Conservation (phyloP, 31 red algal genomes). For the Asparagopsis taxiformis region DNA sequence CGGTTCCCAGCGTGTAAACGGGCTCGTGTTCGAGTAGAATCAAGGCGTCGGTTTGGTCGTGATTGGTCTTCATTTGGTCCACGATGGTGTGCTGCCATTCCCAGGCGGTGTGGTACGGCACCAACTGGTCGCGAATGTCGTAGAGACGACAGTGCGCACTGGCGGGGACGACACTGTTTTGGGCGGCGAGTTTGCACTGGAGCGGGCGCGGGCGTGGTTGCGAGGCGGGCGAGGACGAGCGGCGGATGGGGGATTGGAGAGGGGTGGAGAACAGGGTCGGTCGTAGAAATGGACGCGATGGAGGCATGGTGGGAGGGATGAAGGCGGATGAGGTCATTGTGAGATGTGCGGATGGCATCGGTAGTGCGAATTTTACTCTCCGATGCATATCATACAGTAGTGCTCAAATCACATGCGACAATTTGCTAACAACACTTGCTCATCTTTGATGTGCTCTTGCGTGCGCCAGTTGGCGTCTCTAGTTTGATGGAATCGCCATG, state of each 20-base stretch:
- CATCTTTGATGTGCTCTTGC: constrained; percentile 9
- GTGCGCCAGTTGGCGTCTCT: constrained; percentile 8
- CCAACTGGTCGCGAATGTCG: background rate
- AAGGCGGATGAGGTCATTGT: background rate
- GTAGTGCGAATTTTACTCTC: no score
- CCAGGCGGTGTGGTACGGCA: constrained; percentile 43
- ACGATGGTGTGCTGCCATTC: constrained; percentile 35
- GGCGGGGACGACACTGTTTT: background rate
- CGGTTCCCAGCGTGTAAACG: constrained; percentile 91
- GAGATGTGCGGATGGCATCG: background rate
- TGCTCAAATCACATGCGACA: background rate
- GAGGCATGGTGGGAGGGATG: background rate
- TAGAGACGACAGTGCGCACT: background rate
- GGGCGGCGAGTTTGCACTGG: background rate
- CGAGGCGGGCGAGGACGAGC: background rate
- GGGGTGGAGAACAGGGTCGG: background rate
- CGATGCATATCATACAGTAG: no score
- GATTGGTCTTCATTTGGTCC: constrained; percentile 15
- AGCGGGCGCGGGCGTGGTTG: background rate
- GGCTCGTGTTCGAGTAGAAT: constrained; percentile 86
- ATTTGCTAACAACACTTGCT: constrained; percentile 25
- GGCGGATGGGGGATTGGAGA: background rate
- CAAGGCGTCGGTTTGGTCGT: constrained; percentile 43
- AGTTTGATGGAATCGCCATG: constrained; percentile 30
- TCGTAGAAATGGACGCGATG: background rate